Conservation (phyloP, 805 yeast species). For the Suhomyces emberorum region DNA sequence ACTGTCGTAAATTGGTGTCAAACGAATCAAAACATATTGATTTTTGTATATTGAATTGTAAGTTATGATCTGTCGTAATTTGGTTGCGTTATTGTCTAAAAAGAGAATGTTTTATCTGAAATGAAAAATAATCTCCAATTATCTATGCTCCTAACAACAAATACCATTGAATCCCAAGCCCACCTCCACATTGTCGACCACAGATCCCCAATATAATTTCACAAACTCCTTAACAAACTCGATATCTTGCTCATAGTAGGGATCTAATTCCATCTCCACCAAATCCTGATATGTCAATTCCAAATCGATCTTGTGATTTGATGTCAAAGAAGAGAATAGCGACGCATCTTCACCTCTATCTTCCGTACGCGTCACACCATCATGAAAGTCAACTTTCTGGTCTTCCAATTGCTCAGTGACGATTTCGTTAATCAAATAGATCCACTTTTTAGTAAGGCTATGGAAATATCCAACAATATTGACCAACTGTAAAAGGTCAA, state of each 20-base stretch:
- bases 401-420: conserved; percentile 28
- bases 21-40: too few species aligned
- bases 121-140: too few species aligned
- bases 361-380: conserved; percentile 7
- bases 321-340: conserved; percentile 5
- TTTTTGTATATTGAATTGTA: too few species aligned
- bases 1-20: too few species aligned
- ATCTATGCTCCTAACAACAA: conserved; percentile 2
- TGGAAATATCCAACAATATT: conserved; percentile 39
- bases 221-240: conserved; percentile 36
- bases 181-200: conserved; percentile 27
- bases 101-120: too few species aligned
- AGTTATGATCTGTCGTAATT: too few species aligned
- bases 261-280: conserved; percentile 42
- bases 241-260: conserved; percentile 36
- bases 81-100: too few species aligned
- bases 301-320: conserved; percentile 16
- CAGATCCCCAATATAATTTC: conserved; percentile 29
- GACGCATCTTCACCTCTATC: conserved; percentile 5
- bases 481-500: conserved; percentile 21
- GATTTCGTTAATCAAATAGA: conserved; percentile 28
- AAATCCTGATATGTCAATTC: conserved; percentile 41
- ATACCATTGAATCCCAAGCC: conserved; percentile 27
- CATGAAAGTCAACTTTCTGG: conserved; percentile 1
- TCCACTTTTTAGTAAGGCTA: conserved; percentile 30